Base-by-base conservation (phyloP, 805 yeast species). In the Metschnikowia borealis region DNA sequence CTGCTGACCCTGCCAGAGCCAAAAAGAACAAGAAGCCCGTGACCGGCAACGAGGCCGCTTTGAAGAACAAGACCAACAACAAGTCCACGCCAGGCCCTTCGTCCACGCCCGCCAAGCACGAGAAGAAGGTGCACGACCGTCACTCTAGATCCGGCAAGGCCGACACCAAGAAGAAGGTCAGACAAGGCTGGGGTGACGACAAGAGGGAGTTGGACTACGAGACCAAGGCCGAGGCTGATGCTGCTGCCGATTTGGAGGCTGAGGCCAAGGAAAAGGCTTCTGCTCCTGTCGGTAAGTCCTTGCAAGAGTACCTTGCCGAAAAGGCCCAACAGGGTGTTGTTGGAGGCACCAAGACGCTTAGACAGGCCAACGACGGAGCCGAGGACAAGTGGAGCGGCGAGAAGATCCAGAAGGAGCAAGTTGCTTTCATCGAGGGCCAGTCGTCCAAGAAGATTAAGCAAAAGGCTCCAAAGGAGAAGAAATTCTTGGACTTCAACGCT, bases 181-280 rank as follows among this genome's bases (percentile, higher is more conserved):
- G 79, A 71, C 85, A 84, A 74, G 91, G 90, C 60, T 89, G 96
- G 92, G 96, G 96, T 68, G 89, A 84, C 67, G 82, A 85, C 72
- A 78, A 76, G 68, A 62, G 66, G 55, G 88, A 84, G 78, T 82
- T 79, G 69, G 86, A 75, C 59, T 87, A 81, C 60, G 89, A 83
- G 72, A 59, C 64, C 56, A 87, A 80, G 59, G 78, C 65, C 50
- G 57, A 58, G 44, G 66, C 57, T 36, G 73, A 67, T 43, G 87
- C 80, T 54, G 63, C 55, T 33, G 70, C 65, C 51, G 77, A 73
- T 52, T 68, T 69, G 44, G 69, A 56, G 34, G 67, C 59, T 44
- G 75, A 65, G 55, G 75, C 67, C 47, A 72, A 58, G 33, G 78
- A 68, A 53, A 78, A 67, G 52, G 78, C 74, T 52, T 78, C 78